Percentiles rank a stretch among this genome's conserved stretches.
Conservation (phyloP, 2,329 filamentous ascomycete genomes). For the Pseudonectria buxi region DNA sequence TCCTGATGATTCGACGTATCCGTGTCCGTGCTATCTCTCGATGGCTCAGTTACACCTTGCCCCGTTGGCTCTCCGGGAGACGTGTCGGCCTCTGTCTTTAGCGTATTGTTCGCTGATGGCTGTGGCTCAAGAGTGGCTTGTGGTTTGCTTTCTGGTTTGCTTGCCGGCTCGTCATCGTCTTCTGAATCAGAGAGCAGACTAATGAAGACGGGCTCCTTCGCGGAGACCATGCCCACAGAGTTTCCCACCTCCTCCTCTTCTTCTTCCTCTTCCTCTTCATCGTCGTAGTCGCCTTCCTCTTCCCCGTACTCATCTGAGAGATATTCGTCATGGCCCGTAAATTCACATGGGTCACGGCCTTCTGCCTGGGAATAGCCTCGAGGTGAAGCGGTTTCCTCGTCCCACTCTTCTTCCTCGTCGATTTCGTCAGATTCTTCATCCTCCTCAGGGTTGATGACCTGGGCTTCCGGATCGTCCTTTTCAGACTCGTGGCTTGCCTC, state of each 20-base stretch:
- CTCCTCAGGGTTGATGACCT: constrained; percentile 15
- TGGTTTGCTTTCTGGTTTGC: constrained; percentile 1
- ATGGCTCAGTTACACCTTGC: no score
- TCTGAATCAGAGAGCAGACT: constrained; percentile 42
- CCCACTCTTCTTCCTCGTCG: constrained; percentile 20
- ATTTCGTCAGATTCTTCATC: constrained; percentile 20
- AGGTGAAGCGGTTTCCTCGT: constrained; percentile 7
- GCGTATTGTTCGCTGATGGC: no score
- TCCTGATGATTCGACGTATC: no score
- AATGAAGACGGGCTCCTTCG: constrained; percentile 37
- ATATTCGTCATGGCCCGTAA: constrained; percentile 25
- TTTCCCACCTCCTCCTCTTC: constrained; percentile 5
- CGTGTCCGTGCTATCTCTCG: no score
- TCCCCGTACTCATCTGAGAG: constrained; percentile 17
- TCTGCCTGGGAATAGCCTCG: constrained; percentile 5
- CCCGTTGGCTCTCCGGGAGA: no score
- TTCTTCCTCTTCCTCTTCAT: constrained; percentile 13
- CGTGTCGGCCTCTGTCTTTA: no score
- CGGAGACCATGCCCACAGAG: constrained; percentile 8
- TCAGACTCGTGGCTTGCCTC: constrained; percentile 24
- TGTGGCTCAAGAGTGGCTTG: background rate
- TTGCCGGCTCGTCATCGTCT: constrained; percentile 29
- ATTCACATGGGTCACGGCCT: constrained; percentile 16
- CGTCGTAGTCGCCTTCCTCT: constrained; percentile 13
- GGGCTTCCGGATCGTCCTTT: constrained; percentile 17